Evolutionary conservation across 345 rosid species (phyloP), one percentile per base, ranked within the genome.

Genomic region (Syzygium aqueum): DNA sequence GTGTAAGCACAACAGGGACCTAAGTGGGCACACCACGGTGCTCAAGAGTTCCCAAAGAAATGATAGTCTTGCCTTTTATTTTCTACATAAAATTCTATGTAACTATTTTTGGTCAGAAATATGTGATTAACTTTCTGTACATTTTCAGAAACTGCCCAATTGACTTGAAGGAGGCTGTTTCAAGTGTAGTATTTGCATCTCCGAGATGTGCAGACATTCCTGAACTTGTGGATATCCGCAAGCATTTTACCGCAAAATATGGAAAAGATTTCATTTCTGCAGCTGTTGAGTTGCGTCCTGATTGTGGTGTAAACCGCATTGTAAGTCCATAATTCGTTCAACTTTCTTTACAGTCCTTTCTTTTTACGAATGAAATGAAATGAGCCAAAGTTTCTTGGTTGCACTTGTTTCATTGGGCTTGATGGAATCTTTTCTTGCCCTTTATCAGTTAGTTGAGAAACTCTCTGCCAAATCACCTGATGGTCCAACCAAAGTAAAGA

Each of bases 81-180:
- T 49, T n/a, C 50, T 27, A 46, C 49, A 33, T 73, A 16, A 65
- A 13, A 10, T 51, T 84, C 25, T 51, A 19, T 13, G 13, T 65
- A 28, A 6, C 86, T 87, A 43, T 25, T 73, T 73, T 73, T 19
- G 0, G 49, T 33, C 25, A 73, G 80, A 73, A 73, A 17, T 73
- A 22, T 73, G 23, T 8, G 11, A 73, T 33, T 73, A 19, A 33
- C 11, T 33, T 49, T 73, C 25, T 33, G 7, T 73, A 11, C 22
- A 40, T 73, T 89, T 82, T 73, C 93, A 97, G 99, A 91, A 93
- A 90, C 63, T 97, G 99, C 87, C 99, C 99, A 13, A 92, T 88
- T 87, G 99, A 97, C 93, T 91, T 97, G 93, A 97, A 96, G 91
- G 99, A 97, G 93, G 96, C 98, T 85, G 89, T 97, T 53, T 54